phyloP scores from a whole-genome alignment of 2,329 filamentous ascomycete species.

The Scortechinia acanthostroma region DNA sequence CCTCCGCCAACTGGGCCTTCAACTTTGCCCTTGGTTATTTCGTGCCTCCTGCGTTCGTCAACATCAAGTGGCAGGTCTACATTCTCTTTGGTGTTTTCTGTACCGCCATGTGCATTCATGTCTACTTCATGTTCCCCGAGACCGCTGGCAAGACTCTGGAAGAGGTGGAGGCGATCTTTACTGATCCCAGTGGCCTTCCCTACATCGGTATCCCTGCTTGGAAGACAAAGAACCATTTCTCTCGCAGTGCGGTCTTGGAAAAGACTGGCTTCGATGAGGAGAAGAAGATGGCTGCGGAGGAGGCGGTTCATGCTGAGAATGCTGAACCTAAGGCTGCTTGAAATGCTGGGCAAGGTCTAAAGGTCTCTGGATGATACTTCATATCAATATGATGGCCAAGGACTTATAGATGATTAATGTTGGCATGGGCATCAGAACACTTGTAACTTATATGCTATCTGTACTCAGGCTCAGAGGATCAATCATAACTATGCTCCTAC shows the following conservation, averaged over 20 bases:
- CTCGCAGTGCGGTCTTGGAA: background rate
- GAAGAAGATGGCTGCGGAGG: background rate
- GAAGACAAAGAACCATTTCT: background rate
- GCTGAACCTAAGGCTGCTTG: no score
- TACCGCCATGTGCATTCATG: constrained; percentile 37
- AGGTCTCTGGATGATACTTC: no score
- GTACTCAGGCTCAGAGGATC: no score
- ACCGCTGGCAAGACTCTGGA: constrained; percentile 46
- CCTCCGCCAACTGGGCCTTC: constrained; percentile 40
- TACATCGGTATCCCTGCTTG: background rate
- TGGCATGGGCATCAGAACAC: no score
- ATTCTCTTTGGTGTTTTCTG: constrained; percentile 44
- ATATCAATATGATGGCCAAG: no score
- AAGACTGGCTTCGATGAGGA: constrained; percentile 4
- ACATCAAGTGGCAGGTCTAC: constrained; percentile 41
- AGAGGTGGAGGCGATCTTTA: constrained; percentile 40
- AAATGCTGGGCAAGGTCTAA: no score
- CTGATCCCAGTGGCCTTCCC: constrained; percentile 11
- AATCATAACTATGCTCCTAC: no score
- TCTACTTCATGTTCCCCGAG: constrained; percentile 47
- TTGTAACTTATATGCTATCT: no score
- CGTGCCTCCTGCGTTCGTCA: constrained; percentile 32
- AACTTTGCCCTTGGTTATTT: constrained; percentile 40
- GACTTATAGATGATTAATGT: no score
- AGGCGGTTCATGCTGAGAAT: background rate